Conservation (phyloP, 75 land plant species). For the Pinus tabuliformis region DNA sequence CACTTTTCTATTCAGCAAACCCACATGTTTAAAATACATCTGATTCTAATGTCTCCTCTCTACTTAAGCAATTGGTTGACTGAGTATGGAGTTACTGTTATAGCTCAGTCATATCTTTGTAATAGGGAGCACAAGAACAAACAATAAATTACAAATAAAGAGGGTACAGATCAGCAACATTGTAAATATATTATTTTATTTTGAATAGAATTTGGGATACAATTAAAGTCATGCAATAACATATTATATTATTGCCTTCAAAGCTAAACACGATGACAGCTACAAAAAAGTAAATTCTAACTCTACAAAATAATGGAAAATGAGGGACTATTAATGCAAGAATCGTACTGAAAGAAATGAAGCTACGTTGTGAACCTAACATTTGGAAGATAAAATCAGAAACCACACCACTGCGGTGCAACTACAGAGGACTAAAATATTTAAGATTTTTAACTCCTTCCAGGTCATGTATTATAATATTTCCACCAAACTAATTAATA, state of each 20-base stretch:
- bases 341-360: background rate
- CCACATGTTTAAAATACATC: background rate
- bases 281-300: background rate
- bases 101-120: background rate
- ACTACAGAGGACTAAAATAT: background rate
- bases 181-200: background rate
- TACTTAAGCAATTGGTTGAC: background rate
- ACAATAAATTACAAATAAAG: background rate
- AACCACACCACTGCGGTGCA: background rate
- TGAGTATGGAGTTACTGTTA: background rate
- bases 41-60: background rate
- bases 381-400: background rate
- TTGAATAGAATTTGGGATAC: background rate
- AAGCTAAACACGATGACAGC: background rate
- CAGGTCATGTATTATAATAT: background rate
- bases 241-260: background rate
- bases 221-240: background rate
- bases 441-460: background rate
- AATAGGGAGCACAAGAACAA: background rate
- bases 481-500: background rate
- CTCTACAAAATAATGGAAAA: background rate
- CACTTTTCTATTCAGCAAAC: background rate
- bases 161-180: background rate
- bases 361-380: background rate
- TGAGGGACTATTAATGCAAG: background rate